Conservation (phyloP, 2,329 filamentous ascomycete genomes). For the Fonsecaea pedrosoi region DNA sequence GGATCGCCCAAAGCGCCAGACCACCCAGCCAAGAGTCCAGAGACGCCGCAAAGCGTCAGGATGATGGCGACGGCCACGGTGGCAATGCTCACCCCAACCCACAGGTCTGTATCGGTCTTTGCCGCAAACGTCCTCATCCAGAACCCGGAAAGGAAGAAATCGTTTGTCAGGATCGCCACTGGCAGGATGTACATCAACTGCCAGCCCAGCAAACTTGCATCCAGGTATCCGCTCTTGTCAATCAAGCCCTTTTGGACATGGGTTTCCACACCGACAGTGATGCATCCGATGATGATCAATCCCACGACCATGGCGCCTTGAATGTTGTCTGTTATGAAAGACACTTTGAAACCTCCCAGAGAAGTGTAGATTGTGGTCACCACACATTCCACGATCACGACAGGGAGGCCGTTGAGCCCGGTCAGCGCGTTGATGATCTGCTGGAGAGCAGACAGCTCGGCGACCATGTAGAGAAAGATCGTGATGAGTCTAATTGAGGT, state of each 20-base stretch:
- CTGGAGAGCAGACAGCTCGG: constrained; percentile 79
- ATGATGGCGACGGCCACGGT: constrained; percentile 70
- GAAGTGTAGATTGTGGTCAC: constrained; percentile 86
- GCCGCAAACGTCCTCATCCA: constrained; percentile 86
- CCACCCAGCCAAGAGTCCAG: constrained; percentile 79
- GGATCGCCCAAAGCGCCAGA: constrained; percentile 72
- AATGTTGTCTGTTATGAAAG: constrained; percentile 82
- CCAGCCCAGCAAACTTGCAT: constrained; percentile 76
- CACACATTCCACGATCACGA: constrained; percentile 77
- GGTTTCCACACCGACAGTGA: constrained; percentile 77
- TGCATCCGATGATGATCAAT: constrained; percentile 76
- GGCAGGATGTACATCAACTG: constrained; percentile 85
- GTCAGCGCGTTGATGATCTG: constrained; percentile 78
- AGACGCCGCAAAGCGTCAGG: constrained; percentile 73
- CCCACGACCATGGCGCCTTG: constrained; percentile 79
- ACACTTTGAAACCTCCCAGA: constrained; percentile 81
- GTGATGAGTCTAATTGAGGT: constrained; percentile 65
- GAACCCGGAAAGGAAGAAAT: constrained; percentile 84
- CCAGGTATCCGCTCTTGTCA: constrained; percentile 70
- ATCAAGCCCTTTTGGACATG: constrained; percentile 74
- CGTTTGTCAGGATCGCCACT: constrained; percentile 79
- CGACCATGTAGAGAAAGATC: constrained; percentile 85
- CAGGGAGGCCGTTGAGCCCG: constrained; percentile 74
- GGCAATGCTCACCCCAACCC: constrained; percentile 74
- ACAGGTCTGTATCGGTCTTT: constrained; percentile 76